Percentiles rank a stretch among this genome's conserved stretches.
Conservation (phyloP, 164 flowering plant species). For the Magnolia officinalis region DNA sequence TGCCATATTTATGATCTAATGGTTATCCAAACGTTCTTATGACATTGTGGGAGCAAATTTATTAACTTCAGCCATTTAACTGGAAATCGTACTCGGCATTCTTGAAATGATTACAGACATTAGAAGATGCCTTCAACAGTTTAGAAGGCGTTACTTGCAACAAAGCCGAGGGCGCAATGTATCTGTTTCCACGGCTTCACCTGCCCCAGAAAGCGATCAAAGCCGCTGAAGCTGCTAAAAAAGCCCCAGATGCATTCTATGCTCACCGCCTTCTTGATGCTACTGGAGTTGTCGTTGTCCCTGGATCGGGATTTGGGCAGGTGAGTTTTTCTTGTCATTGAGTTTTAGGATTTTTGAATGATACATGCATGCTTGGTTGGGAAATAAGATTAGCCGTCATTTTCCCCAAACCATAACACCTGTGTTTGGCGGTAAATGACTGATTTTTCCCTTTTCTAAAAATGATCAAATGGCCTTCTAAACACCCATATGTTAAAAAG, state of each 20-base stretch:
- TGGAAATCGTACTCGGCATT: neutral
- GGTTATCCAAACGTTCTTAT: neutral
- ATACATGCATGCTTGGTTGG: neutral
- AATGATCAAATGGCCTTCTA: neutral
- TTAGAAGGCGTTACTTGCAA: constrained; percentile 95
- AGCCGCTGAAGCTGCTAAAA: constrained; percentile 73
- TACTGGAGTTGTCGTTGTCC: constrained; percentile 93
- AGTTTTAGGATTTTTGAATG: neutral
- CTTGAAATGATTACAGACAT: constrained; percentile 37
- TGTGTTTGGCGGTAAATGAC: neutral
- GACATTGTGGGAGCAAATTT: neutral
- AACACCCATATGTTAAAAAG: neutral
- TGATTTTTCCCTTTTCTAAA: neutral
- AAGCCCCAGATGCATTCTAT: constrained; percentile 88
- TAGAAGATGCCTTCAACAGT: constrained; percentile 83
- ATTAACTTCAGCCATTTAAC: neutral
- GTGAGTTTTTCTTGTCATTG: constrained; percentile 26
- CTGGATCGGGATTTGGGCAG: constrained; percentile 99
- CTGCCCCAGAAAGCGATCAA: constrained; percentile 78
- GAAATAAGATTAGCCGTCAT: neutral
- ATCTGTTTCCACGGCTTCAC: constrained; percentile 77
- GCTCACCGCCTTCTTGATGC: constrained; percentile 76
- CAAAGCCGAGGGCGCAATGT: constrained; percentile 98
- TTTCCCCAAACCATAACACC: neutral
- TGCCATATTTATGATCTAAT: neutral